phyloP scores from a whole-genome alignment of 805 yeast genomes.

The Danielia oregonensis region DNA sequence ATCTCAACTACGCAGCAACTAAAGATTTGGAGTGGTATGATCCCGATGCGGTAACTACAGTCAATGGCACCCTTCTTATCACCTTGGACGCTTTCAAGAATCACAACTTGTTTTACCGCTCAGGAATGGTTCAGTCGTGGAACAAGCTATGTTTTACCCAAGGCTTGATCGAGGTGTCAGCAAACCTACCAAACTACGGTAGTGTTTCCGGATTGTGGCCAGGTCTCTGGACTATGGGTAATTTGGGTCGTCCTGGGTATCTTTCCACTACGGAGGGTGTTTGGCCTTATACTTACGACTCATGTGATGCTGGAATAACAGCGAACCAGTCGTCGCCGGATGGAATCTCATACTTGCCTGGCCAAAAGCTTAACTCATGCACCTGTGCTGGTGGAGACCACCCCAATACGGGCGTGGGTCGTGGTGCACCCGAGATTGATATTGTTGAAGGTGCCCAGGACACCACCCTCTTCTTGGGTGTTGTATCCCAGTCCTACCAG shows the following conservation, averaged over 20 bases:
- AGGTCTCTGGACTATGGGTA: constrained; percentile 93
- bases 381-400: constrained; percentile 82
- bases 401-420: constrained; percentile 82
- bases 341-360: constrained; percentile 83
- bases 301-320: constrained; percentile 92
- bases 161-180: constrained; percentile 75
- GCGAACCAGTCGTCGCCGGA: constrained; percentile 89
- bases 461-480: constrained; percentile 47
- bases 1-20: constrained; percentile 83
- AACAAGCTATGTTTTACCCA: constrained; percentile 85
- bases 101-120: constrained; percentile 76
- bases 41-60: constrained; percentile 84
- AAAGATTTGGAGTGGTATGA: constrained; percentile 91
- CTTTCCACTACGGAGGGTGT: constrained; percentile 85
- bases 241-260: constrained; percentile 88
- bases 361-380: constrained; percentile 74
- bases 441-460: constrained; percentile 80
- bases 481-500: constrained; percentile 90
- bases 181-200: constrained; percentile 76
- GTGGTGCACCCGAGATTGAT: constrained; percentile 91
- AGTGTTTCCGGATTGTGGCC: constrained; percentile 88
- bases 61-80: constrained; percentile 63
- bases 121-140: constrained; percentile 94
- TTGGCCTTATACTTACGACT: constrained; percentile 89
- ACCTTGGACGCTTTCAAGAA: constrained; percentile 79